phyloP scores from a whole-genome alignment of 352 stramenopile species.

The Phytophthora pinifolia region DNA sequence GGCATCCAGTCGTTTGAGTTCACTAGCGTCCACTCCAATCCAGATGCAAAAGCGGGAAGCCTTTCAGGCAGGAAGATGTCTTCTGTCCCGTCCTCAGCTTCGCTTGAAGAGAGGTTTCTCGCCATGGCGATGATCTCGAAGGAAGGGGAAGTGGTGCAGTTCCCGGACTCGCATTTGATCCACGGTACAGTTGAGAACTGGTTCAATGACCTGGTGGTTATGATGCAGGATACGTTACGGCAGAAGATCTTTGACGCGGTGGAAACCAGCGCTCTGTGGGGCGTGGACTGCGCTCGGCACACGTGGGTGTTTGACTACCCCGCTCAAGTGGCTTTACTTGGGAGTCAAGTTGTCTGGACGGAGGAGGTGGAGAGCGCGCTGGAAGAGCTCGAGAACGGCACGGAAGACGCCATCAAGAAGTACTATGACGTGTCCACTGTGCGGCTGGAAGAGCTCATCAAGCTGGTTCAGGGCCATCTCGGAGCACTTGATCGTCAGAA shows the following conservation, averaged over 20 bases:
- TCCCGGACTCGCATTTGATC: conserved; percentile 75
- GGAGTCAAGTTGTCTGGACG: conserved; percentile 94
- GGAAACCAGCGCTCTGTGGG: conserved; percentile 93
- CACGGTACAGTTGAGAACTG: conserved; percentile 92
- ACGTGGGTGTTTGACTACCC: conserved; percentile 92
- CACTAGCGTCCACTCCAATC: conserved; percentile 32
- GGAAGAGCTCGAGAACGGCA: conserved; percentile 94
- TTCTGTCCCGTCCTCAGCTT: conserved; percentile 13
- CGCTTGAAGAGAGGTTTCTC: conserved; percentile 55
- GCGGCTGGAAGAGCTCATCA: conserved; percentile 92
- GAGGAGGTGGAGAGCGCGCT: conserved; percentile 90
- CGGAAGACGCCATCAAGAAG: conserved; percentile 95
- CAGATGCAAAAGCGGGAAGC: conserved; percentile 3
- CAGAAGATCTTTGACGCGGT: conserved; percentile 89
- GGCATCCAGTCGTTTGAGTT: conserved; percentile 86
- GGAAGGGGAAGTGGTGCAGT: conserved; percentile 91
- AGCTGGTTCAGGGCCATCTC: conserved; percentile 90
- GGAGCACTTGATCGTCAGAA: conserved; percentile 81
- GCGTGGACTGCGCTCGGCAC: conserved; percentile 74
- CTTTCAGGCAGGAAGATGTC: conserved; percentile 22
- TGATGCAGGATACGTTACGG: conserved; percentile 92
- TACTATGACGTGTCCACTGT: conserved; percentile 92
- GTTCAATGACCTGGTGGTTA: conserved; percentile 93
- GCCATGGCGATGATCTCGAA: conserved; percentile 95
- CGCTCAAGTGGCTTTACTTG: conserved; percentile 79